phyloP scores from a whole-genome alignment of 2,329 filamentous ascomycete species.

The Rugonectria rugulosa region DNA sequence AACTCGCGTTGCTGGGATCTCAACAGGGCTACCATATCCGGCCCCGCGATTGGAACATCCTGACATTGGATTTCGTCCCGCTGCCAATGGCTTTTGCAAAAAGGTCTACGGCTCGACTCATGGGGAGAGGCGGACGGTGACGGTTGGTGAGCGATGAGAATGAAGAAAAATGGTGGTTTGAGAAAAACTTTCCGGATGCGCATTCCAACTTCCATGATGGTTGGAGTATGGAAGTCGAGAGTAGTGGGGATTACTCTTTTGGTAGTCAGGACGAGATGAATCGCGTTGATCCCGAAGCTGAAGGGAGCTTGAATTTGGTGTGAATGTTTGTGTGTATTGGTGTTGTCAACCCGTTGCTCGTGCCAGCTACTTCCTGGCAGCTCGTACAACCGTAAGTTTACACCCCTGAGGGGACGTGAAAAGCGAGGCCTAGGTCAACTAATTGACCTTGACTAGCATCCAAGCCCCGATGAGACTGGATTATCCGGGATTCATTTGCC shows the following conservation, averaged over 20 bases:
- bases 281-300: constrained; percentile 44
- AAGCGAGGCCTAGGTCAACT: constrained; percentile 11
- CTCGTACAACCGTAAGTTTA: neutral
- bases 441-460: constrained; percentile 2
- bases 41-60: constrained; percentile 39
- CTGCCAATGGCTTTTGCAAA: constrained; percentile 32
- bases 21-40: constrained; percentile 33
- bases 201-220: constrained; percentile 17
- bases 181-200: constrained; percentile 28
- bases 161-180: constrained; percentile 35
- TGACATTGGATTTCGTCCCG: constrained; percentile 43
- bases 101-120: constrained; percentile 35
- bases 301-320: constrained; percentile 38
- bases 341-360: constrained; percentile 27
- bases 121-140: constrained; percentile 39
- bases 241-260: constrained; percentile 41
- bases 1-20: constrained; percentile 41
- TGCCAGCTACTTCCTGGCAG: constrained; percentile 1
- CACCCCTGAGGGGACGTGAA: neutral
- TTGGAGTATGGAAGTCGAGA: constrained; percentile 34
- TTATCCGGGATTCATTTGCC: too few species aligned
- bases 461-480: too few species aligned
- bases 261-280: constrained; percentile 50
- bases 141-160: constrained; percentile 39
- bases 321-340: constrained; percentile 37